phyloP scores from a whole-genome alignment of 305 asterid species.

The Fraxinus greggii region DNA sequence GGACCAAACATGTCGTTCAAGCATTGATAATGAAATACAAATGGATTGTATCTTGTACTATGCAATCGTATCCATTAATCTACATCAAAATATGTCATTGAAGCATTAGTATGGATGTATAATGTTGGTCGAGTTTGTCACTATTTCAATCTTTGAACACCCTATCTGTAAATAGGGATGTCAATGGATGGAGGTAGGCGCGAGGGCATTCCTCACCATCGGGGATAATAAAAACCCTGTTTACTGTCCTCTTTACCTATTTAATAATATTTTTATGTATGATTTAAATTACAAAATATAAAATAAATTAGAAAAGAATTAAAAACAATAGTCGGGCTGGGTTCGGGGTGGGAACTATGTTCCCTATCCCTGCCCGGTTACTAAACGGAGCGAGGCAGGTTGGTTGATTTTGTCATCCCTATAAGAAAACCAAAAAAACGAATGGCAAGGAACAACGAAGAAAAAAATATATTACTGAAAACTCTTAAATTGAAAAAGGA shows the following conservation, averaged over 20 bases:
- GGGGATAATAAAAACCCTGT: too few relatives aligned
- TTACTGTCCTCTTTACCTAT: too few relatives aligned
- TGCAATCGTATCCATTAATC: not conserved
- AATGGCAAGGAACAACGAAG: conserved; percentile 16
- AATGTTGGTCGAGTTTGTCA: not conserved
- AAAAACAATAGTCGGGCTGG: not conserved
- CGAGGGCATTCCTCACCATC: not conserved
- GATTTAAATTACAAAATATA: too few relatives aligned
- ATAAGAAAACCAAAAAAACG: conserved; percentile 24
- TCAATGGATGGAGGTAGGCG: not conserved
- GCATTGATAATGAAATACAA: not conserved
- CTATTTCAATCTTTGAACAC: not conserved
- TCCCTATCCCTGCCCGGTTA: not conserved
- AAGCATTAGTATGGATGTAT: not conserved
- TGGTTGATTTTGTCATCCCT: not conserved
- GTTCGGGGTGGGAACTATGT: not conserved
- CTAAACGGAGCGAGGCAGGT: not conserved
- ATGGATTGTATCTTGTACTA: not conserved
- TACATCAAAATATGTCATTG: not conserved
- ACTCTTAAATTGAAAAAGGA: not conserved
- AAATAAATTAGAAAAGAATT: too few relatives aligned
- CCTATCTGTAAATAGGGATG: not conserved
- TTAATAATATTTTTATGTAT: too few relatives aligned
- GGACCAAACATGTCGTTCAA: not conserved
- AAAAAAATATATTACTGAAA: conserved; percentile 26